Evolutionary conservation across 345 rosid genomes (phyloP), one percentile per base, ranked within the genome.

Genomic region (Arabis hirsuta): DNA sequence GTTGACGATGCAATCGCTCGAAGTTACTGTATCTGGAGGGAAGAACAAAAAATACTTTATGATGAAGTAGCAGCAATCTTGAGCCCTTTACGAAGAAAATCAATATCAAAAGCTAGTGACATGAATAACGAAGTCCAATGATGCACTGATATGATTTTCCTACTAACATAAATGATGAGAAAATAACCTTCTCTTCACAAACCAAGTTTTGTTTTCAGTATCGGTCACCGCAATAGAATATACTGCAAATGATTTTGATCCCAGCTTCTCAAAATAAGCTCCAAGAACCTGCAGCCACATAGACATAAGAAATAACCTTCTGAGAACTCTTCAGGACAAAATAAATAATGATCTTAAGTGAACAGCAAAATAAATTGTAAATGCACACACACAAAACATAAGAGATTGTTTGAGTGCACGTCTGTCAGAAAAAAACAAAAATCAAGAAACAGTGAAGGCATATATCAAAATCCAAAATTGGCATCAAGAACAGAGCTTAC

Each of bases 151-250:
- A 53, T 65, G 66, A 47, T 64, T 47, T 53, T 65, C 12, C 13
- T 41, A 3, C 54, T 46, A 65, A 42, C 71, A 57, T 54, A 41
- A 65, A 48, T 71, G 67, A 74, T 45, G 42, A 78, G 83, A 77
- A 82, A 36, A 27, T 73, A 73, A 96, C 99, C 99, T 92, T 92
- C 99, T 90, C 73, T 86, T 90, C 54, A 92, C 99, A 85, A 86
- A 88, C 99, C 95, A 85, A 65, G 97, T 88, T 80, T 81, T 81
- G 73, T 80, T 82, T 78, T 83, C 96, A 54, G 80, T 77, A 83
- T 88, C 98, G 55, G 96, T 90, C 80, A 96, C 97, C 20, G 95
- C 98, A 78, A 96, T 92, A 73, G 97, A 92, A 82, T 96, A 96
- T 77, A 92, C 99, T 31, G 99, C 99, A 82, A 96, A 96, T 41